These are phyloP conservation scores for Cordyceps javanica DNA, from an alignment of 2,329 filamentous ascomycete genomes.

Conservation along the genomic window DNA sequence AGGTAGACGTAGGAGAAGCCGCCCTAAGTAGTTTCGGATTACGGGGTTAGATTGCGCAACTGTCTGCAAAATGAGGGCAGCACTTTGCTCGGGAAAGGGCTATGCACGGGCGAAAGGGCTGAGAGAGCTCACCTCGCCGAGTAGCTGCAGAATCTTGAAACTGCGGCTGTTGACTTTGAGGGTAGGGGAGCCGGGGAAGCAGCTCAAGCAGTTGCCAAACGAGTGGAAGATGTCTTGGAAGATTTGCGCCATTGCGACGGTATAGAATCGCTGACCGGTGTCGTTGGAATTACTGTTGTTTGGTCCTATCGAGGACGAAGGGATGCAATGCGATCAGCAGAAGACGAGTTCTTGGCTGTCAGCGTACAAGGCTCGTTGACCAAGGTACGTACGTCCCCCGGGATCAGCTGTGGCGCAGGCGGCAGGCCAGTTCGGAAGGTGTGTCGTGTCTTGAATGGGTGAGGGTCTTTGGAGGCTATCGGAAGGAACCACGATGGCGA, in stretches of 20 bases:
- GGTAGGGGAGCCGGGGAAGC: conserved; percentile 89
- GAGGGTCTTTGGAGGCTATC: too few species aligned
- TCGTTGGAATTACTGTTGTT: too few species aligned
- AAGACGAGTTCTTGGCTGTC: too few species aligned
- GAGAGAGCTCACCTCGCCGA: conserved; percentile 66
- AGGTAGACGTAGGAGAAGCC: conserved; percentile 99
- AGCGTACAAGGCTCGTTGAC: too few species aligned
- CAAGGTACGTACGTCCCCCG: too few species aligned
- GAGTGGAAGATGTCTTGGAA: conserved; percentile 86
- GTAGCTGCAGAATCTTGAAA: conserved; percentile 90
- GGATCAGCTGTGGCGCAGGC: too few species aligned
- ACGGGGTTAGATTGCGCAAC: not conserved
- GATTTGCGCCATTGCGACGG: conserved; percentile 65
- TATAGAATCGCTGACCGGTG: not conserved
- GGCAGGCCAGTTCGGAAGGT: too few species aligned
- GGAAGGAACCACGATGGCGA: too few species aligned
- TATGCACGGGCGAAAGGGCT: not conserved
- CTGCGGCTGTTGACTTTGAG: conserved; percentile 91
- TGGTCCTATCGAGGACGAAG: too few species aligned
- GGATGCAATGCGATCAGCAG: too few species aligned
- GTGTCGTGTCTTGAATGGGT: too few species aligned
- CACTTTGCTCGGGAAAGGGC: not conserved
- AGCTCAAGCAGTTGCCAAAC: conserved; percentile 90
- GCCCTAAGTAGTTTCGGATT: conserved; percentile 47
- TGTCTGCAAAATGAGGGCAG: not conserved